A percentile compares a stretch with the other conserved stretches of the same genome.
phyloP scores from a whole-genome alignment of 2,329 filamentous ascomycete genomes.

The Chrysoporthe austroafricana region DNA sequence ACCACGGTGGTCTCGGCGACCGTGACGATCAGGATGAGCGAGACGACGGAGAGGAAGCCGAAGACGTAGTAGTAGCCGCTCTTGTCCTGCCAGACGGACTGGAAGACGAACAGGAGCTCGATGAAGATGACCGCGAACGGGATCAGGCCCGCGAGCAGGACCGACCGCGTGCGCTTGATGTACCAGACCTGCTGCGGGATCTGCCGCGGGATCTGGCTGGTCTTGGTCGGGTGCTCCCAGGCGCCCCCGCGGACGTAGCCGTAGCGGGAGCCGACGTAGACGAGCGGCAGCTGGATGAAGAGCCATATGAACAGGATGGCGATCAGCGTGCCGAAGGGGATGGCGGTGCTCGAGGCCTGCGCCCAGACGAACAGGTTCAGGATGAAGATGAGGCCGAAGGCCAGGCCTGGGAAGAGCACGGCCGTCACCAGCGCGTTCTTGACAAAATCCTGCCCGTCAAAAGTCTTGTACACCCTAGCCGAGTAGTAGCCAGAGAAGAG shows the following conservation, averaged over 20 bases:
- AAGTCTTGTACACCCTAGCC: conserved; percentile 79
- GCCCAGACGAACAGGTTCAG: conserved; percentile 91
- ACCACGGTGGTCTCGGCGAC: conserved; percentile 85
- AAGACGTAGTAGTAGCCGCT: conserved; percentile 92
- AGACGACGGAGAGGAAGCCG: conserved; percentile 79
- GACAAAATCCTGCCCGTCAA: conserved; percentile 74
- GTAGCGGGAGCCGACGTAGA: conserved; percentile 79
- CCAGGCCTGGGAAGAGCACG: conserved; percentile 75
- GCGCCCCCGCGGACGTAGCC: conserved; percentile 69
- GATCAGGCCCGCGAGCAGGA: conserved; percentile 74
- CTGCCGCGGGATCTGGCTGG: conserved; percentile 70
- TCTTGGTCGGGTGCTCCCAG: conserved; percentile 84
- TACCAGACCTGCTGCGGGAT: conserved; percentile 80
- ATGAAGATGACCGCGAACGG: conserved; percentile 90
- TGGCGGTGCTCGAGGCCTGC: conserved; percentile 83
- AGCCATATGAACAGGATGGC: conserved; percentile 79
- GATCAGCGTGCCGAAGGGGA: conserved; percentile 79
- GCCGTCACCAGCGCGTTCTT: conserved; percentile 80
- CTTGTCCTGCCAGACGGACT: conserved; percentile 88
- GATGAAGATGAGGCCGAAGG: conserved; percentile 76
- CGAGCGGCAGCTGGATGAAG: conserved; percentile 82
- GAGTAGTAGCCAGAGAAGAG: conserved; percentile 89
- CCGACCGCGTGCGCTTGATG: conserved; percentile 62
- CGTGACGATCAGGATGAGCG: conserved; percentile 72
- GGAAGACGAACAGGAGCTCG: conserved; percentile 84